Evolutionary conservation across 2,329 filamentous ascomycete genomes (phyloP), one percentile per base, ranked within the genome.

Genomic region (Hirsutella rhossiliensis): DNA sequence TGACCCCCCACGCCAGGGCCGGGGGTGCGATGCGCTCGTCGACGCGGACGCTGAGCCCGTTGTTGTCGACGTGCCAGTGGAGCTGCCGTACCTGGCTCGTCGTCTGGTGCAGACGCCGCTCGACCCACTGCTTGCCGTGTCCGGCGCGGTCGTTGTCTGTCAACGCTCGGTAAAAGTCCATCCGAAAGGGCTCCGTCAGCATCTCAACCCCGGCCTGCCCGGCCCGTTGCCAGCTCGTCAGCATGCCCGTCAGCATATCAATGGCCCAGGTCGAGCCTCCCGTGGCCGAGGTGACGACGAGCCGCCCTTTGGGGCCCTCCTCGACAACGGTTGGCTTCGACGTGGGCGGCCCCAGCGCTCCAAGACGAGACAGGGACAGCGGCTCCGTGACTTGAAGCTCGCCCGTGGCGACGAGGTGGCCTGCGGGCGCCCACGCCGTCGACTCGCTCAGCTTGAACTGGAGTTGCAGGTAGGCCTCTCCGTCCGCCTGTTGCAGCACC

Each of bases 61-160:
- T 48, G 50, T 62, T 46, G 38, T 57, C 47, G 30, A 58, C 44
- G 51, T 59, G 42, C 60, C 60, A 63, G 12, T 49, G 53, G 2
- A 64, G 54, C 18, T 58, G 54, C 17, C 63, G 59, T 23, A 65
- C 60, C 48, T 74, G 66, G 40, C 61, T 56, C 5, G 62, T 63
- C 3, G 67, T 69, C 51, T 72, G 66, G 51, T 74, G 65, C 0
- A 75, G 53, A 3, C 66, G 62, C 7, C 60, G 54, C 17, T 67
- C 64, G 11, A 65, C 59, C 80, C 80, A 84, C 47, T 80, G 69
- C 42, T 67, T 62, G 1, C 76, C 78, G 49, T 76, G 74, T 7
- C 66, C 64, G 0, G 72, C 72, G 4, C 67, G 65, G 54, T 84
- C 80, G 54, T 84, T 84, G 60, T 84, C 78, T 0, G 80, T 84